A percentile compares a stretch with the other conserved stretches of the same genome.
These are phyloP conservation scores for Rhizophora apiculata DNA, from an alignment of 345 rosid species.

Conservation along the genomic window DNA sequence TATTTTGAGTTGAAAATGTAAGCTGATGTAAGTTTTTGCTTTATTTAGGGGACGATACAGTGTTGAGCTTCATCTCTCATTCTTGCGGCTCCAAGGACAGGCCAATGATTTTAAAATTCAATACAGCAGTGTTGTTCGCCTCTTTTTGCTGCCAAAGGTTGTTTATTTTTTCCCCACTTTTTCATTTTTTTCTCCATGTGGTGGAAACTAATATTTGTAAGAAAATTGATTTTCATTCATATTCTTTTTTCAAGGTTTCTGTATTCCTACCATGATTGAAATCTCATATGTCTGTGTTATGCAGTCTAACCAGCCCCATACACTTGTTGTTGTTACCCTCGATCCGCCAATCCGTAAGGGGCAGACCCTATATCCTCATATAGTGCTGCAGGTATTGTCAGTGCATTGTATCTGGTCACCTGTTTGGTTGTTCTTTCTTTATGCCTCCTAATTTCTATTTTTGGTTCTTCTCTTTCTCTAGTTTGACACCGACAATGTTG, in stretches of 20 bases:
- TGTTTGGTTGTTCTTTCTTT: background rate
- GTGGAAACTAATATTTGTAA: background rate
- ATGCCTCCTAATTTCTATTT: background rate
- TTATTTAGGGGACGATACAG: conserved; percentile 89
- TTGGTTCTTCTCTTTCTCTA: conserved; percentile 25
- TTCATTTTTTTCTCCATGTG: background rate
- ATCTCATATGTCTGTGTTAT: conserved; percentile 16
- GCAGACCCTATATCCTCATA: conserved; percentile 90
- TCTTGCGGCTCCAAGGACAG: conserved; percentile 89
- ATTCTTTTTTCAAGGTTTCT: background rate
- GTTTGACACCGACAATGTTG: conserved; percentile 82
- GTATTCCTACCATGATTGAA: background rate
- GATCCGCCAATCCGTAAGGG: conserved; percentile 99
- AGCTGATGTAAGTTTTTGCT: conserved; percentile 1
- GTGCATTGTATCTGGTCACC: conserved; percentile 2
- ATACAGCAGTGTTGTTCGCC: conserved; percentile 93
- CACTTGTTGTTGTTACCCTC: conserved; percentile 85
- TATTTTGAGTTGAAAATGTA: background rate
- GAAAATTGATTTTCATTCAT: background rate
- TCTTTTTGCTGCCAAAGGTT: conserved; percentile 97
- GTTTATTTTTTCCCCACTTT: background rate
- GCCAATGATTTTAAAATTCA: conserved; percentile 99
- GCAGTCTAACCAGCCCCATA: conserved; percentile 95
- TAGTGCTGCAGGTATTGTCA: conserved; percentile 77
- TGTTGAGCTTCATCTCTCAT: conserved; percentile 93